Percentiles rank a stretch among this genome's conserved stretches.
Evolutionary conservation across 2,329 filamentous ascomycete species (phyloP).

Genomic region (Curvularia hawaiiensis): DNA sequence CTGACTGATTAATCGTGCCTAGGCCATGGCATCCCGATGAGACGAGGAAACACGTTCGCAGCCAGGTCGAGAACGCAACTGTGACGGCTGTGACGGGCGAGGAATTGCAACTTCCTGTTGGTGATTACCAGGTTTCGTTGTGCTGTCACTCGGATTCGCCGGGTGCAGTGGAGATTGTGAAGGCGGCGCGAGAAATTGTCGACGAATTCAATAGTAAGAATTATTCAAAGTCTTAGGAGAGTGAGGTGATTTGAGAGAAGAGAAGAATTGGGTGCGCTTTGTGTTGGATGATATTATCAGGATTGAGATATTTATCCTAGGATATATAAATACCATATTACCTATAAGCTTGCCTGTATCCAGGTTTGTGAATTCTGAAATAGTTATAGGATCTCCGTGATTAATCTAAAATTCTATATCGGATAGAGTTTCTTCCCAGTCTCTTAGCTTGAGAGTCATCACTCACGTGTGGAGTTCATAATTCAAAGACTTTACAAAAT

Average conservation of each 20-base stretch:
- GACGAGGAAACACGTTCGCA: slow-evolving; percentile 48
- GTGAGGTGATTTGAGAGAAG: neutral
- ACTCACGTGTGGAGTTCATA: no score
- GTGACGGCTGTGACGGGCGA: slow-evolving; percentile 52
- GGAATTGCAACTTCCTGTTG: slow-evolving; percentile 48
- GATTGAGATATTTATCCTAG: neutral
- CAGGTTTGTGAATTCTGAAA: no score
- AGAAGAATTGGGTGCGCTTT: neutral
- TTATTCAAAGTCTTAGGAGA: slow-evolving; percentile 14
- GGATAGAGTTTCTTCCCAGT: no score
- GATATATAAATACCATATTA: neutral
- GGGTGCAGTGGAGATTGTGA: slow-evolving; percentile 52
- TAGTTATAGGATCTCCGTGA: no score
- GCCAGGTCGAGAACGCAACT: slow-evolving; percentile 48
- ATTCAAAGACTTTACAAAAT: no score
- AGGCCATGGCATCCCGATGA: slow-evolving; percentile 52
- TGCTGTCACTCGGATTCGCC: slow-evolving; percentile 55
- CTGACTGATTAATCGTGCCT: neutral
- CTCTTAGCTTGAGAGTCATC: no score
- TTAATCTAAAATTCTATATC: no score
- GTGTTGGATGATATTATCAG: neutral
- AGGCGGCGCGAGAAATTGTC: slow-evolving; percentile 49
- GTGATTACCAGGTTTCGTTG: slow-evolving; percentile 50
- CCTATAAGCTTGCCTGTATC: neutral
- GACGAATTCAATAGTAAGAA: slow-evolving; percentile 47